Evolutionary conservation across 2,329 filamentous ascomycete species (phyloP).

Genomic region (Paecilomyces formosus): DNA sequence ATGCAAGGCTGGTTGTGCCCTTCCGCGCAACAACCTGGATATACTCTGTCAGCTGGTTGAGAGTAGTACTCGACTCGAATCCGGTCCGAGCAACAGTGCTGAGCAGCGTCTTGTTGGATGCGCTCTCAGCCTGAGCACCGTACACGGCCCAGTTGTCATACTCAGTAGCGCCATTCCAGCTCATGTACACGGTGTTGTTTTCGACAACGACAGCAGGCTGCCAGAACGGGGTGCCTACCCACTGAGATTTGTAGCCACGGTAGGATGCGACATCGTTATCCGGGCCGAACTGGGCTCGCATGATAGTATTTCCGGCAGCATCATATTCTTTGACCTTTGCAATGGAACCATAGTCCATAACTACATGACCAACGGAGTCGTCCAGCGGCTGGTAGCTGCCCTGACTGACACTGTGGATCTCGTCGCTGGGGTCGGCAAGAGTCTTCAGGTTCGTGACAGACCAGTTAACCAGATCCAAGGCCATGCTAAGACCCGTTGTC

Average conservation of each 20-base stretch:
- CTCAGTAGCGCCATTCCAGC: constrained; percentile 33
- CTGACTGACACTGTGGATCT: constrained; percentile 20
- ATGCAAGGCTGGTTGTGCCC: constrained; percentile 16
- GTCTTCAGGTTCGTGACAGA: constrained; percentile 14
- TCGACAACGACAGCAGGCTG: constrained; percentile 14
- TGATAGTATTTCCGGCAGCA: constrained; percentile 19
- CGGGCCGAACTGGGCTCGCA: constrained; percentile 25
- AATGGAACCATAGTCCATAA: constrained; percentile 29
- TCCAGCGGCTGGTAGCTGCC: constrained; percentile 20
- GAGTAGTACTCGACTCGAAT: constrained; percentile 19
- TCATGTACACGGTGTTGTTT: constrained; percentile 23
- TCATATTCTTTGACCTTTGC: constrained; percentile 29
- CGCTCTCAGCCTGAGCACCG: constrained; percentile 8
- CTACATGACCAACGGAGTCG: constrained; percentile 13
- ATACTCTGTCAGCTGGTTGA: constrained; percentile 11
- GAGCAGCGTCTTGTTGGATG: constrained; percentile 13
- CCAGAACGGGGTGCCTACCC: constrained; percentile 25
- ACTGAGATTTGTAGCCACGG: constrained; percentile 27
- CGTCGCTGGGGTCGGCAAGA: constrained; percentile 14
- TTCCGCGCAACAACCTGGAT: constrained; percentile 22
- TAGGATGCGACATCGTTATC: constrained; percentile 25
- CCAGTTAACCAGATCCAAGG: constrained; percentile 15
- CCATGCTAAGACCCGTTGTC: constrained; percentile 15
- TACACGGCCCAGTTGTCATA: constrained; percentile 29
- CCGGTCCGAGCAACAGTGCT: constrained; percentile 15